These are phyloP conservation scores for Crucihimalaya himalaica DNA, from an alignment of 345 rosid species.

Conservation along the genomic window DNA sequence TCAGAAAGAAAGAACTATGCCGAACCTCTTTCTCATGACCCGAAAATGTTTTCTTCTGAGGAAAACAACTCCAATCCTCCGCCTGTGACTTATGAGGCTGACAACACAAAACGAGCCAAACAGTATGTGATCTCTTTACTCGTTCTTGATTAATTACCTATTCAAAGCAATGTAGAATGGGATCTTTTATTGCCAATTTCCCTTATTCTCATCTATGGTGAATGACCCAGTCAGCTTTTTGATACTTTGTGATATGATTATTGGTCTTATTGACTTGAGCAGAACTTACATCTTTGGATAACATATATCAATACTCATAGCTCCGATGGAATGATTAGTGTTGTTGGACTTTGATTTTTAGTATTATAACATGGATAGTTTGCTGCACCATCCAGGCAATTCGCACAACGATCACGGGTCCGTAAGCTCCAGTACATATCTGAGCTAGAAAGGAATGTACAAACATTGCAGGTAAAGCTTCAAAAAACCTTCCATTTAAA, in stretches of 20 bases:
- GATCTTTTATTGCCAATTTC: background rate
- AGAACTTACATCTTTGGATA: background rate
- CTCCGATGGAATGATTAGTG: background rate
- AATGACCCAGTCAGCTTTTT: background rate
- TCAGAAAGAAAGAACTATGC: conserved; percentile 59
- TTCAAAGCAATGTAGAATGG: background rate
- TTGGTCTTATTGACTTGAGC: conserved; percentile 3
- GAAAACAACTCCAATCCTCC: conserved; percentile 49
- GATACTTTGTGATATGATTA: background rate
- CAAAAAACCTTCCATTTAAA: background rate
- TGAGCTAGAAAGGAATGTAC: conserved; percentile 96
- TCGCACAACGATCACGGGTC: conserved; percentile 96
- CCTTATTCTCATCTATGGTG: background rate
- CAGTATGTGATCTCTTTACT: conserved; percentile 63
- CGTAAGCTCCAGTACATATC: conserved; percentile 99
- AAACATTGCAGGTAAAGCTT: conserved; percentile 80
- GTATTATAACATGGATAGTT: conserved; percentile 28
- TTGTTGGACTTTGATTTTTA: background rate
- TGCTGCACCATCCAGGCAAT: conserved; percentile 67
- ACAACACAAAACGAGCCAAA: conserved; percentile 73
- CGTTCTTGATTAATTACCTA: conserved; percentile 12
- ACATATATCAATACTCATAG: background rate
- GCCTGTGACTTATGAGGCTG: conserved; percentile 57
- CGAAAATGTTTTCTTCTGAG: conserved; percentile 58
- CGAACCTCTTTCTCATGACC: conserved; percentile 55